Evolutionary conservation across 176 grass and related monocot species (phyloP), one percentile per base, ranked within the genome.

Genomic region (Guadua angustifolia): DNA sequence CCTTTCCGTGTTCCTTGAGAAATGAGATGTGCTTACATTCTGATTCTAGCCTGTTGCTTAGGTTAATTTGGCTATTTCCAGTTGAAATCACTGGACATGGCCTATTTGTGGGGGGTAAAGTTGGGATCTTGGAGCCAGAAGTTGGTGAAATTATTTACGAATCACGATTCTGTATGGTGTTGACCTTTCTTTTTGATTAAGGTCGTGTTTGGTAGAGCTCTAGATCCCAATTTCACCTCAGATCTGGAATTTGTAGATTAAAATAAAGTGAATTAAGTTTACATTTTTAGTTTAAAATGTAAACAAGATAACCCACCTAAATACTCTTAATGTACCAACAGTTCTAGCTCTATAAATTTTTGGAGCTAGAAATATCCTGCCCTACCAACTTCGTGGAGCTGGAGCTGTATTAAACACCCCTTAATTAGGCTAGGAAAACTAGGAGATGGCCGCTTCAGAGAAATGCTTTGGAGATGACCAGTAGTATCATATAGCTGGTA

Each of bases 31-130:
- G 12, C 59, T 81, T 71, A 40, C 16, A 7, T 85, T 39, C 45
- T 22, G 35, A 57, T 35, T 62, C 60, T 51, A 50, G 73, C 44
- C 39, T 52, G 38, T 53, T 78, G 9, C 59, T 62, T 66, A 21
- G 26, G 81, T 39, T 71, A 29, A 17, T 83, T 82, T n/a, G 59
- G 6, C 39, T 73, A 61, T 16, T 32, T 68, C 0, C 38, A 73
- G 24, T 55, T 52, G 36, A 91, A 91, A 85, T 76, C 45, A 9
- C 26, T 59, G 18, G 53, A 73, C 10, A 89, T 43, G 42, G 13
- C 39, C 51, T 80, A 9, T 53, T 12, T 55, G 22, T 21, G 50
- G 19, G 50, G 19, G 17, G n/a, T 29, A 53, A 74, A 75, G 12
- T 29, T 51, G n/a, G 32, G 69, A 56, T 25, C 49, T 56, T 64